Evolutionary conservation across 768 basidiomycete species (phyloP).

Genomic region (Terana coerulea): DNA sequence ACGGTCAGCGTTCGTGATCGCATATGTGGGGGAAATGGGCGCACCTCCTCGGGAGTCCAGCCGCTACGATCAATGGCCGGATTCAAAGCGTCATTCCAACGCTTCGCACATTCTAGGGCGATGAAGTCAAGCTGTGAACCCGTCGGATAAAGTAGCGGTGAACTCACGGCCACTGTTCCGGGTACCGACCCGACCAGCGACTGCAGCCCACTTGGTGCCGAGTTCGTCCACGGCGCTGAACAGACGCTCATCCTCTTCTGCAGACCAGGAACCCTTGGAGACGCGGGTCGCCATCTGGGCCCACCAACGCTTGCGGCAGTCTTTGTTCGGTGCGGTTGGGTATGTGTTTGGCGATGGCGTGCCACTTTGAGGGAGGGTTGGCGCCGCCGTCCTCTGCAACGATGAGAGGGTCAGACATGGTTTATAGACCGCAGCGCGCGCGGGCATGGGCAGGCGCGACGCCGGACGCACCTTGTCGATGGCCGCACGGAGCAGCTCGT

Average conservation of each 20-base stretch:
- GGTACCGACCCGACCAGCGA: constrained; percentile 53
- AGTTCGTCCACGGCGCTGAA: constrained; percentile 53
- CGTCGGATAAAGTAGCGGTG: constrained; percentile 1
- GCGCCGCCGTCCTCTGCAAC: constrained; percentile 50
- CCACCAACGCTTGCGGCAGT: constrained; percentile 62
- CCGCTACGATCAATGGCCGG: constrained; percentile 57
- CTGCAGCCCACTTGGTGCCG: constrained; percentile 57
- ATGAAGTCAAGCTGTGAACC: constrained; percentile 1
- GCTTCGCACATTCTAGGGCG: constrained; percentile 51
- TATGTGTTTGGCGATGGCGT: constrained; percentile 58
- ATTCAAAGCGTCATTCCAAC: constrained; percentile 60
- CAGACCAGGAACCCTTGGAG: constrained; percentile 59
- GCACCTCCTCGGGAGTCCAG: constrained; percentile 53
- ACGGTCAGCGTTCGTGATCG: constrained; percentile 1
- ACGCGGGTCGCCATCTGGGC: constrained; percentile 62
- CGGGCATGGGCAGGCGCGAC: not conserved
- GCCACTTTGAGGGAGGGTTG: constrained; percentile 57
- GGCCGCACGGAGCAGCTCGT: constrained; percentile 17
- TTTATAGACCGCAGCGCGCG: not conserved
- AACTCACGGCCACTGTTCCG: constrained; percentile 57
- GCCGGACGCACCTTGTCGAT: constrained; percentile 16
- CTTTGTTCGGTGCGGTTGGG: constrained; percentile 61
- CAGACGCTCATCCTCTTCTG: constrained; percentile 56
- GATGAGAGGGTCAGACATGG: not conserved
- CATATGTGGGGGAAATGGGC: constrained; percentile 12